Percentiles rank a stretch among this genome's conserved stretches.
phyloP scores from a whole-genome alignment of 352 stramenopile species.

The Pythium biforme region DNA sequence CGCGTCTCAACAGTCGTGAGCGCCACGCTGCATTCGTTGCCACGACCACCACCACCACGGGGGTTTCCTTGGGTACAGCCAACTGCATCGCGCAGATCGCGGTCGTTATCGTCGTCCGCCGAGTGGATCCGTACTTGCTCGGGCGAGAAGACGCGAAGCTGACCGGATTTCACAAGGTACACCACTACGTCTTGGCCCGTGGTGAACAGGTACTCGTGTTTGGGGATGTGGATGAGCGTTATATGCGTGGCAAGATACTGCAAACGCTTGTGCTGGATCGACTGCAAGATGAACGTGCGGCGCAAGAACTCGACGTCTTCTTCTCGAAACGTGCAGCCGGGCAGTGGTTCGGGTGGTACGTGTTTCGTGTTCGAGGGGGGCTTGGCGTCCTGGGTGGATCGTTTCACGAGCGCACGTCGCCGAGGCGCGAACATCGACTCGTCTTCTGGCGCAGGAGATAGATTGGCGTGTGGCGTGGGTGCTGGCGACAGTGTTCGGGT shows the following conservation, averaged over 20 bases:
- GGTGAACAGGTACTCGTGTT: constrained; percentile 58
- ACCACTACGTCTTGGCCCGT: constrained; percentile 41
- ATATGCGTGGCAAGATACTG: constrained; percentile 52
- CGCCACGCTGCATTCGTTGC: neutral
- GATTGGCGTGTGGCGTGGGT: neutral
- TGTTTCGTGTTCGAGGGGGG: neutral
- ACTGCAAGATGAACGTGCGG: constrained; percentile 47
- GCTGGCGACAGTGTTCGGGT: neutral
- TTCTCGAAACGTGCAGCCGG: constrained; percentile 21
- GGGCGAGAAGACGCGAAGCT: constrained; percentile 43
- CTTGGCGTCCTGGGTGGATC: constrained; percentile 1
- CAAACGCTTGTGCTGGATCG: constrained; percentile 34
- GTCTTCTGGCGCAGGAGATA: neutral
- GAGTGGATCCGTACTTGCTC: constrained; percentile 28
- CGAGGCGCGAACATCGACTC: constrained; percentile 16
- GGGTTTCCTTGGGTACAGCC: too few species aligned
- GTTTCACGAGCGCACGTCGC: constrained; percentile 4
- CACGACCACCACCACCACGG: too few species aligned
- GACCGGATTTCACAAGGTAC: constrained; percentile 44
- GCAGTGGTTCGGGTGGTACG: neutral
- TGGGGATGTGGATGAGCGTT: constrained; percentile 27
- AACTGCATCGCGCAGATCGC: neutral
- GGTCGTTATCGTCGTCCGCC: neutral
- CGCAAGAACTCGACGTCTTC: constrained; percentile 32
- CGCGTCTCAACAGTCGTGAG: constrained; percentile 26